Percentiles rank a stretch among this genome's conserved stretches.
phyloP scores from a whole-genome alignment of 331 rosid species.

The Arachis monticola region DNA sequence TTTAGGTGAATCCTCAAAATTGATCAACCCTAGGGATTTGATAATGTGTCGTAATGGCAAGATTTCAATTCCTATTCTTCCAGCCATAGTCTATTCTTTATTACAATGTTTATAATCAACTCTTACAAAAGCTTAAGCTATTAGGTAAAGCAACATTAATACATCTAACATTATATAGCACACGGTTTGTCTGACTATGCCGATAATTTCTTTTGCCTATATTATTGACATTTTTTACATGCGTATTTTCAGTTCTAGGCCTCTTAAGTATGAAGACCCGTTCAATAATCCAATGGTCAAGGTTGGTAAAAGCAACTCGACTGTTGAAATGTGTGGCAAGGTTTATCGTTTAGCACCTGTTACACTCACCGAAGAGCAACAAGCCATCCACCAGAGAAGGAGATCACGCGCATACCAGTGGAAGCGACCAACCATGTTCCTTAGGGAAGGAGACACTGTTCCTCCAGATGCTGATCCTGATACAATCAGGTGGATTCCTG shows the following conservation, averaged over 20 bases:
- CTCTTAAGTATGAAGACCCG: constrained; percentile 72
- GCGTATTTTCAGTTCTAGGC: constrained; percentile 47
- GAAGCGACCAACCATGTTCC: constrained; percentile 93
- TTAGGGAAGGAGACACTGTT: constrained; percentile 76
- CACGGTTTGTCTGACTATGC: background rate
- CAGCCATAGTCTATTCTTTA: background rate
- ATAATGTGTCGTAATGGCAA: no score
- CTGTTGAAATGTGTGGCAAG: constrained; percentile 93
- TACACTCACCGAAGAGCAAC: constrained; percentile 86
- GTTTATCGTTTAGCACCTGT: constrained; percentile 92
- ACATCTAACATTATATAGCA: background rate
- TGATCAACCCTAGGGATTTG: no score
- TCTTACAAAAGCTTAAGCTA: background rate
- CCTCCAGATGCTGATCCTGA: constrained; percentile 95
- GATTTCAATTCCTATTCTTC: no score
- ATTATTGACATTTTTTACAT: constrained; percentile 21
- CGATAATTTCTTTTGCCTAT: constrained; percentile 21
- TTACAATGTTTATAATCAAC: background rate
- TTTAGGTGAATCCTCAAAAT: no score
- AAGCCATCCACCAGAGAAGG: constrained; percentile 81
- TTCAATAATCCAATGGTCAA: constrained; percentile 91
- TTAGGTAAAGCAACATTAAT: background rate
- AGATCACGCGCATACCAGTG: constrained; percentile 91
- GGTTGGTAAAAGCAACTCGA: constrained; percentile 72
- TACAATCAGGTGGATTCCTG: constrained; percentile 91